phyloP scores from a whole-genome alignment of 2,329 filamentous ascomycete genomes.

The Colletotrichum tofieldiae region DNA sequence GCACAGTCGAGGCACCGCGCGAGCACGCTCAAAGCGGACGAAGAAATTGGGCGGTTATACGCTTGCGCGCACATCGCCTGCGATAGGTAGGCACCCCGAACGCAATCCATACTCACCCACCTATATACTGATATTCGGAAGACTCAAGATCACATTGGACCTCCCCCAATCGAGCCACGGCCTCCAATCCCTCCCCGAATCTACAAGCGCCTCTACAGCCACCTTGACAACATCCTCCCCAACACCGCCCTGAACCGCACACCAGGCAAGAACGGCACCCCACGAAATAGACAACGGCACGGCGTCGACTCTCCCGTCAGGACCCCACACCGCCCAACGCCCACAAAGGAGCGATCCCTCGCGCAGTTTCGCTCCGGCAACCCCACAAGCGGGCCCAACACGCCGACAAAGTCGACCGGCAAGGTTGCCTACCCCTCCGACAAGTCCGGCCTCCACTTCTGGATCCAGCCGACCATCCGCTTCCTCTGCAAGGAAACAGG shows the following conservation, averaged over 20 bases:
- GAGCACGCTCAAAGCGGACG: constrained; percentile 84
- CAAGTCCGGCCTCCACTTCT: constrained; percentile 67
- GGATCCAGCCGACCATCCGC: constrained; percentile 80
- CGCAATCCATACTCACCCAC: not conserved
- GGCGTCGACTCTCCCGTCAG: constrained; percentile 46
- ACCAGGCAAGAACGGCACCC: constrained; percentile 51
- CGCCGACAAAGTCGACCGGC: constrained; percentile 60
- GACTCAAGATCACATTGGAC: constrained; percentile 82
- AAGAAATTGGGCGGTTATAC: constrained; percentile 89
- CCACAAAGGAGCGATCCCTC: constrained; percentile 63
- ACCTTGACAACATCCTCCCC: constrained; percentile 82
- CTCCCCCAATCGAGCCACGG: constrained; percentile 80
- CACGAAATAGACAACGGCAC: constrained; percentile 50
- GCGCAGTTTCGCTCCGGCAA: constrained; percentile 60
- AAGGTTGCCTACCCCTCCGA: constrained; percentile 48
- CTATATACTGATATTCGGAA: constrained; percentile 50
- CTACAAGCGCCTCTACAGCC: constrained; percentile 87
- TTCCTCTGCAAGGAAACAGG: constrained; percentile 75
- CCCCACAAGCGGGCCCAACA: constrained; percentile 44
- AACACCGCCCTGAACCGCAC: constrained; percentile 54
- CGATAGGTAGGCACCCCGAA: constrained; percentile 72
- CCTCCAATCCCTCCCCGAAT: constrained; percentile 85
- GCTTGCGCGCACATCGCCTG: constrained; percentile 93
- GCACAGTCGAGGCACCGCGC: constrained; percentile 86
- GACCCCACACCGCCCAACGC: constrained; percentile 53